phyloP scores from a whole-genome alignment of 148 eudicot species.

The Fagopyrum tataricum region DNA sequence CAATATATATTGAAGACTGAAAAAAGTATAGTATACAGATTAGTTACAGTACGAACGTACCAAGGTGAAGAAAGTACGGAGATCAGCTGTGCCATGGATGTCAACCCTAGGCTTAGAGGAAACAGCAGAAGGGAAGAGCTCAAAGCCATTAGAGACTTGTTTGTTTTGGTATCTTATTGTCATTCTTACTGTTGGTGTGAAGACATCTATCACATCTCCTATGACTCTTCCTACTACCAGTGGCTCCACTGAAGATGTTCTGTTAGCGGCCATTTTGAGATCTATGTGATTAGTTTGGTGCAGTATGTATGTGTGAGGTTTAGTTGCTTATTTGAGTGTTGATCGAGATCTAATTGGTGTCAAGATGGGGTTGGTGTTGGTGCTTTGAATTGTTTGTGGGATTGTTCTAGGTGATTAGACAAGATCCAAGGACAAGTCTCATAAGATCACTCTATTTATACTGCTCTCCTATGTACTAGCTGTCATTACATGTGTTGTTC shows the following conservation, averaged over 20 bases:
- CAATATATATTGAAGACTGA: background rate
- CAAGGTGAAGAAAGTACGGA: constrained; percentile 78
- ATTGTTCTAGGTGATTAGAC: too few species aligned
- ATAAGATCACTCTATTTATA: too few species aligned
- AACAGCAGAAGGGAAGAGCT: constrained; percentile 59
- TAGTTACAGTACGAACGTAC: constrained; percentile 18
- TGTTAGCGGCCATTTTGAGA: background rate
- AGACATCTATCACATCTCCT: constrained; percentile 74
- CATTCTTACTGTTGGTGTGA: constrained; percentile 50
- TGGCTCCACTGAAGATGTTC: constrained; percentile 33
- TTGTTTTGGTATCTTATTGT: constrained; percentile 32
- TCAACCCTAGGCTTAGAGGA: constrained; percentile 51
- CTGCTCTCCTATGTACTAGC: too few species aligned
- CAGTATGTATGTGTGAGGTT: too few species aligned
- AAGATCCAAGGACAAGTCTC: too few species aligned
- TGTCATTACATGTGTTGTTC: too few species aligned
- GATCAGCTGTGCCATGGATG: constrained; percentile 51
- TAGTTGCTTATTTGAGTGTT: too few species aligned
- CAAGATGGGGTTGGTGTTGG: too few species aligned
- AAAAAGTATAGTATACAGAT: background rate
- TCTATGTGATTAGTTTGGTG: background rate
- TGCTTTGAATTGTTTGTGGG: too few species aligned
- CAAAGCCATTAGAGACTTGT: constrained; percentile 69
- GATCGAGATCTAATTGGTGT: too few species aligned
- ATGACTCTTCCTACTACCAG: constrained; percentile 64